phyloP scores from a whole-genome alignment of 176 grass and related monocot genomes.

The Aegilops sharonensis region DNA sequence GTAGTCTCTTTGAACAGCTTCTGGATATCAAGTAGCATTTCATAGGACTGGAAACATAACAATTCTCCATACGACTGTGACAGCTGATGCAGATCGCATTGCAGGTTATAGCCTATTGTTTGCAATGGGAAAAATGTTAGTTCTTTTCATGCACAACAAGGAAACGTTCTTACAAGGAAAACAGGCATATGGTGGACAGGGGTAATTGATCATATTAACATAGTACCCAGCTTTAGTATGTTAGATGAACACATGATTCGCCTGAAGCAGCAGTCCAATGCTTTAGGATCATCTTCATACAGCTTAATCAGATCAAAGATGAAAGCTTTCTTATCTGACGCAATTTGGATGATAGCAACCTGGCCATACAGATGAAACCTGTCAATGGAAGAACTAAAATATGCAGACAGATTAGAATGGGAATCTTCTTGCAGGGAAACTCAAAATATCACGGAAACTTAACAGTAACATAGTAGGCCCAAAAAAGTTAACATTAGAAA shows the following conservation, averaged over 20 bases:
- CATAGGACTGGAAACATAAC: slow-evolving; percentile 84
- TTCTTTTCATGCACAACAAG: neutral
- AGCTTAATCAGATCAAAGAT: slow-evolving; percentile 99
- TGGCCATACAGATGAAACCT: slow-evolving; percentile 36
- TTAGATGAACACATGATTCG: slow-evolving; percentile 90
- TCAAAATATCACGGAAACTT: slow-evolving; percentile 8
- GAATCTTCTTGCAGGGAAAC: neutral
- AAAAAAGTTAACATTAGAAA: slow-evolving; percentile 5
- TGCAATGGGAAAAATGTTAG: slow-evolving; percentile 18
- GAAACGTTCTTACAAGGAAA: neutral
- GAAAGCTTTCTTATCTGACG: slow-evolving; percentile 87
- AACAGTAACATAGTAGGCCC: neutral
- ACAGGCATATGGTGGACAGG: slow-evolving; percentile 1
- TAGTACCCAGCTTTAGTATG: slow-evolving; percentile 87
- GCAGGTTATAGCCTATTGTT: slow-evolving; percentile 76
- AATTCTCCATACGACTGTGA: slow-evolving; percentile 82
- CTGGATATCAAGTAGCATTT: slow-evolving; percentile 96
- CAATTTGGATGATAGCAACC: slow-evolving; percentile 97
- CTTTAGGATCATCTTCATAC: slow-evolving; percentile 67
- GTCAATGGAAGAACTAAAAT: neutral
- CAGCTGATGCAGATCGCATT: slow-evolving; percentile 88
- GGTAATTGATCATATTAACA: slow-evolving; percentile 21
- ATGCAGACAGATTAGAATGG: neutral
- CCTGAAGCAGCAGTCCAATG: slow-evolving; percentile 75
- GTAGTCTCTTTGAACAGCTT: slow-evolving; percentile 86